Evolutionary conservation across 2,329 filamentous ascomycete species (phyloP).

Genomic region (Pseudogymnoascus sp.): DNA sequence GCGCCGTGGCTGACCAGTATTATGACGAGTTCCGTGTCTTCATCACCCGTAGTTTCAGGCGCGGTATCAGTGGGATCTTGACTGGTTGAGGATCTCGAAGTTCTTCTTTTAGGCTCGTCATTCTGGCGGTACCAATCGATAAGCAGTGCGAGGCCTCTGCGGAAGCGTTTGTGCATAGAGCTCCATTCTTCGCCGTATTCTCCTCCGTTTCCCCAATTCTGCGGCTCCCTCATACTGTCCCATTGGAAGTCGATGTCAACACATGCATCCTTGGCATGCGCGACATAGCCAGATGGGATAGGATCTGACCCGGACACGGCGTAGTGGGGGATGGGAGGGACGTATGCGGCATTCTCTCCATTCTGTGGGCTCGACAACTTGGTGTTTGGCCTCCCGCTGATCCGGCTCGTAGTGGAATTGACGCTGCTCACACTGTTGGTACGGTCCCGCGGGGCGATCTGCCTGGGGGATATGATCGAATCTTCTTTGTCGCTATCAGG

Average conservation of each 20-base stretch:
- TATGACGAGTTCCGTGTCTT: conserved; percentile 66
- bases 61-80: conserved; percentile 27
- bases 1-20: conserved; percentile 90
- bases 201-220: conserved; percentile 81
- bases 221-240: conserved; percentile 76
- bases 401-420: conserved; percentile 10
- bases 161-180: conserved; percentile 84
- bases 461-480: conserved; percentile 14
- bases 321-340: conserved; percentile 70
- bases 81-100: conserved; percentile 36
- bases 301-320: conserved; percentile 70
- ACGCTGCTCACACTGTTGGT: conserved; percentile 27
- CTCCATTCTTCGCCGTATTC: conserved; percentile 91
- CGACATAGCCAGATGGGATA: conserved; percentile 81
- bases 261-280: conserved; percentile 82
- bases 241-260: conserved; percentile 86
- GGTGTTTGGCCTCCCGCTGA: neutral
- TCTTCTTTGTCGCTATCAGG: conserved; percentile 23
- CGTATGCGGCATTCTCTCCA: conserved; percentile 44
- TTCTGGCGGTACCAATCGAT: conserved; percentile 70
- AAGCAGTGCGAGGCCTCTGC: conserved; percentile 67
- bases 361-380: neutral
- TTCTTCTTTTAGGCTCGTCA: conserved; percentile 43
- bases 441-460: conserved; percentile 19
- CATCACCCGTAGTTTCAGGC: conserved; percentile 45